Evolutionary conservation across 768 basidiomycete species (phyloP).

Genomic region (Boletus tylopilopsis): DNA sequence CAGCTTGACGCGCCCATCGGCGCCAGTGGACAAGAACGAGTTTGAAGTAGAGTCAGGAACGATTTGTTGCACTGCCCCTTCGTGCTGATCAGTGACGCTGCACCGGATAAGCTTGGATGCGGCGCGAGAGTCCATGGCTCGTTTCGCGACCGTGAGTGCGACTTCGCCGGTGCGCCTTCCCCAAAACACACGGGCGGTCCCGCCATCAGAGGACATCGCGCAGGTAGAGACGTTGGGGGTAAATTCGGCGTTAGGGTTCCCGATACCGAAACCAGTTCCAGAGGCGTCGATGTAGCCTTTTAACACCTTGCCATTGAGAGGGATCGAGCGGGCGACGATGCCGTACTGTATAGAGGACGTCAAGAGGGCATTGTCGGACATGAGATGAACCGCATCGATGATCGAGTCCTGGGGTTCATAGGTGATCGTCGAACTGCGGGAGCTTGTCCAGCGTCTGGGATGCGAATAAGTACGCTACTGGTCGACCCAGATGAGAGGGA

Average conservation of each 20-base stretch:
- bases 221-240: conserved; percentile 62
- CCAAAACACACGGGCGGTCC: conserved; percentile 68
- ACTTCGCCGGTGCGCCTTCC: conserved; percentile 70
- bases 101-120: conserved; percentile 48
- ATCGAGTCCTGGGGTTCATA: conserved; percentile 61
- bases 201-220: conserved; percentile 55
- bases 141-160: conserved; percentile 51
- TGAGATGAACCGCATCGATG: conserved; percentile 56
- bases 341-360: conserved; percentile 65
- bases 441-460: conserved; percentile 65
- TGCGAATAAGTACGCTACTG: neutral
- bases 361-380: conserved; percentile 54
- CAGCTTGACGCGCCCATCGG: conserved; percentile 67
- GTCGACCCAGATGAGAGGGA: neutral
- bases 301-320: conserved; percentile 64
- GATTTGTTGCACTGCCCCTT: conserved; percentile 53
- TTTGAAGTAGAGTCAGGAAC: conserved; percentile 42
- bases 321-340: conserved; percentile 67
- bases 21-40: conserved; percentile 49
- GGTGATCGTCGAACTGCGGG: conserved; percentile 54
- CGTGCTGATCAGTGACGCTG: conserved; percentile 55
- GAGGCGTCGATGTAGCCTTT: conserved; percentile 67
- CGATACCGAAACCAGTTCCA: conserved; percentile 55
- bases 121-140: conserved; percentile 54
- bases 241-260: conserved; percentile 75